Percentiles rank a stretch among this genome's conserved stretches.
Evolutionary conservation across 805 yeast species (phyloP).

Genomic region (Saccharomycopsis schoenii): DNA sequence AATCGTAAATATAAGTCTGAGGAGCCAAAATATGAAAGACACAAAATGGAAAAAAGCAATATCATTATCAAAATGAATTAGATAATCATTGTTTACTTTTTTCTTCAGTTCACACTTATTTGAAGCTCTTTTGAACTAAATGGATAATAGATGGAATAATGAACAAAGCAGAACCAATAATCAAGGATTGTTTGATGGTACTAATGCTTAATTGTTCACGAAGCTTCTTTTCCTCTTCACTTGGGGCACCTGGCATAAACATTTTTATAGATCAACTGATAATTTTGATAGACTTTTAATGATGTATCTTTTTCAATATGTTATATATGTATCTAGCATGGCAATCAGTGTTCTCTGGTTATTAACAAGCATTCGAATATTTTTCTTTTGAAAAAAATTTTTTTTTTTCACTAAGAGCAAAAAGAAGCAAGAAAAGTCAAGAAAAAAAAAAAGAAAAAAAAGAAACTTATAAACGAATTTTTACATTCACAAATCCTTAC

Average conservation of each 20-base stretch:
- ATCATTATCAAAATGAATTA: not conserved
- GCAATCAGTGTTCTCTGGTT: constrained; percentile 19
- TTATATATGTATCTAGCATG: not conserved
- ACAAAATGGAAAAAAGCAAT: not conserved
- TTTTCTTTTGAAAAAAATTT: not conserved
- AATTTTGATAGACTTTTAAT: not conserved
- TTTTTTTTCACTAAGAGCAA: not conserved
- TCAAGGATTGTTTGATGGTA: constrained; percentile 12
- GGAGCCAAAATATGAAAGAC: not conserved
- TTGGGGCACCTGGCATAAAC: constrained; percentile 17
- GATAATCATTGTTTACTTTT: not conserved
- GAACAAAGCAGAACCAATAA: constrained; percentile 17
- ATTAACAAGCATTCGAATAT: constrained; percentile 10
- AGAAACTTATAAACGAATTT: not conserved
- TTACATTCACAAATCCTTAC: not conserved
- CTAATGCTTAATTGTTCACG: constrained; percentile 8
- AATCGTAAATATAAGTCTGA: not conserved
- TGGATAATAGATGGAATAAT: constrained; percentile 17
- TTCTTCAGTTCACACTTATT: not conserved
- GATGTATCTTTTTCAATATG: not conserved
- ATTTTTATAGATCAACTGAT: not conserved
- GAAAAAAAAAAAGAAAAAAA: not conserved
- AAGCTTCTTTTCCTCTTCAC: constrained; percentile 16
- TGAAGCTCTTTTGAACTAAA: constrained; percentile 14
- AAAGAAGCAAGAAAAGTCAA: not conserved